These are phyloP conservation scores for Trypanosoma cruzi DNA, from an alignment of 208 protist genomes.

Conservation along the genomic window DNA sequence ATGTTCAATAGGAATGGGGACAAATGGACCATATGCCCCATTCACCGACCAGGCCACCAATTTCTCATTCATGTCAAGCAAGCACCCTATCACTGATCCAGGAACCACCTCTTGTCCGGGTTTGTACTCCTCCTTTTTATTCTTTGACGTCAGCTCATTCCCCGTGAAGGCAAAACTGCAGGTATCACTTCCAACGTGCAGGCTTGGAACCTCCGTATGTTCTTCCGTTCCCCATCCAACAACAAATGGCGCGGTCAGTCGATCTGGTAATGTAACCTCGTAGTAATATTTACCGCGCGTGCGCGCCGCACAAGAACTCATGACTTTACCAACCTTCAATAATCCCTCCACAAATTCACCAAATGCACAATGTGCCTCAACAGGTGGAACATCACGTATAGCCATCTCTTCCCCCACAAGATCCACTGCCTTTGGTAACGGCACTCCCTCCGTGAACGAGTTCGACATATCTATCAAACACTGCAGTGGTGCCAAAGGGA, in stretches of 20 bases:
- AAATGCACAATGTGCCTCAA: conserved; percentile 72
- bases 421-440: conserved; percentile 77
- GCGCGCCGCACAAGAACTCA: conserved; percentile 49
- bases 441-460: conserved; percentile 43
- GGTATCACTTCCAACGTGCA: conserved; percentile 88
- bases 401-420: conserved; percentile 23
- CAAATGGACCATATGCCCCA: conserved; percentile 68
- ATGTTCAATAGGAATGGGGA: conserved; percentile 64
- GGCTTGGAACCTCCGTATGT: conserved; percentile 80
- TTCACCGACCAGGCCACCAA: conserved; percentile 88
- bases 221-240: conserved; percentile 84
- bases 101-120: conserved; percentile 49
- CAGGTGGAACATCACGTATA: conserved; percentile 20
- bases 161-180: conserved; percentile 89
- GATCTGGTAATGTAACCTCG: conserved; percentile 82
- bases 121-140: conserved; percentile 86
- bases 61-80: conserved; percentile 80
- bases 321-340: conserved; percentile 89
- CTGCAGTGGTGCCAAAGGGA: conserved; percentile 69
- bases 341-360: conserved; percentile 71
- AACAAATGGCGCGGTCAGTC: conserved; percentile 67
- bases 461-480: conserved; percentile 82
- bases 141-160: conserved; percentile 59
- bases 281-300: conserved; percentile 81
- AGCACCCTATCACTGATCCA: conserved; percentile 73